Evolutionary conservation across 768 basidiomycete species (phyloP).

Genomic region (Hirschioporus abietinus): DNA sequence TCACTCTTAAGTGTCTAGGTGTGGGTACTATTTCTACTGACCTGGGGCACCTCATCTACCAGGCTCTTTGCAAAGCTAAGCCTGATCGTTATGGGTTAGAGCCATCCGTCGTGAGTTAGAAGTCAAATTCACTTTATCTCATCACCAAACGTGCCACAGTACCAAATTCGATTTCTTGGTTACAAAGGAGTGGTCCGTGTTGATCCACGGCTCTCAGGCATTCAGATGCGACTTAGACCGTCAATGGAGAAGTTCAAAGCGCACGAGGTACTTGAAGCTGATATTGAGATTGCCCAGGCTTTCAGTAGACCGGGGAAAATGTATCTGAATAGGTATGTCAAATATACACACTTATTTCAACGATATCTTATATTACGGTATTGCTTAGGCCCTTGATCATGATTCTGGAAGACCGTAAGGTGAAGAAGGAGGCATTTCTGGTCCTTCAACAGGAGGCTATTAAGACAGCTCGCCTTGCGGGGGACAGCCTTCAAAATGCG

Average conservation of each 20-base stretch:
- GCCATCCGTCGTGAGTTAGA: slow-evolving; percentile 57
- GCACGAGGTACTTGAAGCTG: slow-evolving; percentile 37
- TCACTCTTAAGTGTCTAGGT: neutral
- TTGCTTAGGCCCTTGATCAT: slow-evolving; percentile 61
- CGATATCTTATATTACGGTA: too few species aligned
- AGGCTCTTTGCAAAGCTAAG: slow-evolving; percentile 40
- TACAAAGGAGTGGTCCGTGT: slow-evolving; percentile 78
- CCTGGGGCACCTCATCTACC: slow-evolving; percentile 58
- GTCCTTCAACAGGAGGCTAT: slow-evolving; percentile 58
- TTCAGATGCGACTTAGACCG: slow-evolving; percentile 61
- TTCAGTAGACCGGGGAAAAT: slow-evolving; percentile 55
- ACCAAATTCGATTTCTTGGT: slow-evolving; percentile 79
- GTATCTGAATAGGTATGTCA: slow-evolving; percentile 70
- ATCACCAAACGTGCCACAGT: slow-evolving; percentile 28
- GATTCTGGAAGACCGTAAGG: slow-evolving; percentile 73
- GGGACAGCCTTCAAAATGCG: slow-evolving; percentile 38
- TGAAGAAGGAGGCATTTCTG: slow-evolving; percentile 51
- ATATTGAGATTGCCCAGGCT: slow-evolving; percentile 68
- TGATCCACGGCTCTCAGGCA: slow-evolving; percentile 44
- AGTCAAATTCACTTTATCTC: neutral
- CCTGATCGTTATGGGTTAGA: slow-evolving; percentile 30
- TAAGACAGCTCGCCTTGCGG: slow-evolving; percentile 50
- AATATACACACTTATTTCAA: neutral
- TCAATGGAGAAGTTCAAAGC: slow-evolving; percentile 77
- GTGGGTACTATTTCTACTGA: slow-evolving; percentile 69